Evolutionary conservation across 2,329 filamentous ascomycete genomes (phyloP).

Genomic region (Neurospora sp.): DNA sequence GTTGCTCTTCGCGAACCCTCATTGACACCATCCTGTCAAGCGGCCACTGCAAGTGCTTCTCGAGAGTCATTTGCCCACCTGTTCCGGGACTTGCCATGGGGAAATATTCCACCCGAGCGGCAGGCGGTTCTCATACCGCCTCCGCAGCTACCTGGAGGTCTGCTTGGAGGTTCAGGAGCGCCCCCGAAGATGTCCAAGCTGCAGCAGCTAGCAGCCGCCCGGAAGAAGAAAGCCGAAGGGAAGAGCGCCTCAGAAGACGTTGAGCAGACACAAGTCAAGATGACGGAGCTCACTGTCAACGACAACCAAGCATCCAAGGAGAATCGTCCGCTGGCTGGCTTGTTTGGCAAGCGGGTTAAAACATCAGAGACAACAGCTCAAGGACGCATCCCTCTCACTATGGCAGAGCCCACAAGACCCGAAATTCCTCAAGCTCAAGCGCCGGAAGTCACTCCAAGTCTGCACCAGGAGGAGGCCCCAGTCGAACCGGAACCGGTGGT

Average conservation of each 20-base stretch:
- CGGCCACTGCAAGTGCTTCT: conserved; percentile 4
- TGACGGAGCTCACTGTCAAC: conserved; percentile 15
- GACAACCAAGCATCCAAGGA: conserved; percentile 19
- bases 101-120: conserved; percentile 57
- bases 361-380: conserved; percentile 10
- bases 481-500: conserved; percentile 22
- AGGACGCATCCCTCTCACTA: conserved; percentile 9
- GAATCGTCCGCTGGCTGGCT: conserved; percentile 15
- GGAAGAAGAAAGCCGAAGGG: conserved; percentile 71
- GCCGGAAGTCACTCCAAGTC: background rate
- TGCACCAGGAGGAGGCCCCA: background rate
- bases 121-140: conserved; percentile 54
- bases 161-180: conserved; percentile 65
- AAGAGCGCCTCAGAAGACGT: conserved; percentile 29
- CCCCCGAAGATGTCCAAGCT: conserved; percentile 77
- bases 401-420: conserved; percentile 6
- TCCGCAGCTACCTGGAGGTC: conserved; percentile 44
- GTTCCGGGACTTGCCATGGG: conserved; percentile 82
- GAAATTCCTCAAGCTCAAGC: conserved; percentile 1
- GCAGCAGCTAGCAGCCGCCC: conserved; percentile 75
- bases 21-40: conserved; percentile 13
- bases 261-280: conserved; percentile 18
- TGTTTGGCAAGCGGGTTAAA: conserved; percentile 17
- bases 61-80: conserved; percentile 40
- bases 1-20: conserved; percentile 3